Percentiles rank a stretch among this genome's conserved stretches.
Conservation (phyloP, 805 yeast species). For the Kazachstania kunashirensis region DNA sequence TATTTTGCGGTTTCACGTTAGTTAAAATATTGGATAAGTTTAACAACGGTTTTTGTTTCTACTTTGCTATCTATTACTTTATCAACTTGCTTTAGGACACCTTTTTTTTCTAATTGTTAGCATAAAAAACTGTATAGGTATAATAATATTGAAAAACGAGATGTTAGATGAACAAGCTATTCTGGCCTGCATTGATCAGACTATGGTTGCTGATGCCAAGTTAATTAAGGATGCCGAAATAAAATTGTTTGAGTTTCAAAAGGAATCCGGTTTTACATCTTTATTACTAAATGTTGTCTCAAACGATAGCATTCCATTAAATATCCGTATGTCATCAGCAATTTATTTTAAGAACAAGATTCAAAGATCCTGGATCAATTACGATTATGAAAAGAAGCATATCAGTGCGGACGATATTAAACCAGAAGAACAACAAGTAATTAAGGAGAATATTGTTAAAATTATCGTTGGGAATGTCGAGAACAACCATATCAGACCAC, state of each 20-base stretch:
- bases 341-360: constrained; percentile 62
- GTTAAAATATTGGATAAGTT: too few species aligned
- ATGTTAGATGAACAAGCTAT: constrained; percentile 41
- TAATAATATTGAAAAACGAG: too few species aligned
- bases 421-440: constrained; percentile 42
- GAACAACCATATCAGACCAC: constrained; percentile 40
- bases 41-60: too few species aligned
- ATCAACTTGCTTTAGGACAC: too few species aligned
- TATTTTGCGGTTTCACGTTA: too few species aligned
- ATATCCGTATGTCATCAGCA: constrained; percentile 49
- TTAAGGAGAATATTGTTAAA: constrained; percentile 46
- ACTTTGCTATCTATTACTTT: too few species aligned
- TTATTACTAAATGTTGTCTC: constrained; percentile 42
- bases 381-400: constrained; percentile 34
- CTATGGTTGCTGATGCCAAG: constrained; percentile 43
- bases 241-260: constrained; percentile 41
- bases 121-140: too few species aligned
- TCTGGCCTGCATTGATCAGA: constrained; percentile 41
- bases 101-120: too few species aligned
- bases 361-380: constrained; percentile 47
- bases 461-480: constrained; percentile 38
- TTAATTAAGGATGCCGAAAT: constrained; percentile 45
- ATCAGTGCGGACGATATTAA: constrained; percentile 21
- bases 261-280: constrained; percentile 48
- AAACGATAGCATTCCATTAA: constrained; percentile 35